These are phyloP conservation scores for Lasiosphaeriaceae sp. DNA, from an alignment of 495 filamentous ascomycete species.

Conservation along the genomic window DNA sequence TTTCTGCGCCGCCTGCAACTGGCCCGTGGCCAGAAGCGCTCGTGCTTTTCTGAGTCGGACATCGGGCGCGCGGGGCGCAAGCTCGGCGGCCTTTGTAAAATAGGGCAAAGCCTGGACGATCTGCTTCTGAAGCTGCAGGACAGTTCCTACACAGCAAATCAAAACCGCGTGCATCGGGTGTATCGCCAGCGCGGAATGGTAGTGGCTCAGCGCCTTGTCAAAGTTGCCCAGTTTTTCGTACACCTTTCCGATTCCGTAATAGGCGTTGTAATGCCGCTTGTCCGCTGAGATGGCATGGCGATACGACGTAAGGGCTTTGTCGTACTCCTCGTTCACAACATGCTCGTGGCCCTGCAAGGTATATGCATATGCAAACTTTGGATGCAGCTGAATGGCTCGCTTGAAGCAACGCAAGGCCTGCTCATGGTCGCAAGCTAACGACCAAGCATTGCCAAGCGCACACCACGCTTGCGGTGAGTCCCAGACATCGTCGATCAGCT, in stretches of 20 bases:
- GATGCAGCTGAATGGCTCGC: conserved; percentile 83
- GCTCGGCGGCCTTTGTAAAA: conserved; percentile 72
- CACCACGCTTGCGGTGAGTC: conserved; percentile 94
- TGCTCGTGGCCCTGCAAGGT: conserved; percentile 96
- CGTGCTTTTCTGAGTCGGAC: conserved; percentile 91
- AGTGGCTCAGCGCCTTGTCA: conserved; percentile 85
- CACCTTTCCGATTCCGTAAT: conserved; percentile 90
- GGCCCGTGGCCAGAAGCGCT: conserved; percentile 72
- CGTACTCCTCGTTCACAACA: conserved; percentile 94
- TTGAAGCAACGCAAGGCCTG: conserved; percentile 94
- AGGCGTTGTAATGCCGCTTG: conserved; percentile 89
- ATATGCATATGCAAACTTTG: conserved; percentile 90
- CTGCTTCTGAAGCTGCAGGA: conserved; percentile 83
- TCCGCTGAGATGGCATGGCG: conserved; percentile 79
- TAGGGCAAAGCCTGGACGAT: conserved; percentile 69
- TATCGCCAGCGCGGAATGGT: conserved; percentile 76
- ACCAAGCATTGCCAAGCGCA: conserved; percentile 90
- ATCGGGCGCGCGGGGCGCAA: conserved; percentile 77
- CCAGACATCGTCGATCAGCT: conserved; percentile 78
- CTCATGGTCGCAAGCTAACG: conserved; percentile 90
- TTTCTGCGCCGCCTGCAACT: conserved; percentile 62
- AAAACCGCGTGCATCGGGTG: conserved; percentile 90
- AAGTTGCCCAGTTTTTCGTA: conserved; percentile 94
- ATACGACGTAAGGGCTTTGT: conserved; percentile 85
- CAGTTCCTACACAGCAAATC: conserved; percentile 83